These are phyloP conservation scores for Nothophytophthora sp. DNA, from an alignment of 352 stramenopile genomes.

Conservation along the genomic window DNA sequence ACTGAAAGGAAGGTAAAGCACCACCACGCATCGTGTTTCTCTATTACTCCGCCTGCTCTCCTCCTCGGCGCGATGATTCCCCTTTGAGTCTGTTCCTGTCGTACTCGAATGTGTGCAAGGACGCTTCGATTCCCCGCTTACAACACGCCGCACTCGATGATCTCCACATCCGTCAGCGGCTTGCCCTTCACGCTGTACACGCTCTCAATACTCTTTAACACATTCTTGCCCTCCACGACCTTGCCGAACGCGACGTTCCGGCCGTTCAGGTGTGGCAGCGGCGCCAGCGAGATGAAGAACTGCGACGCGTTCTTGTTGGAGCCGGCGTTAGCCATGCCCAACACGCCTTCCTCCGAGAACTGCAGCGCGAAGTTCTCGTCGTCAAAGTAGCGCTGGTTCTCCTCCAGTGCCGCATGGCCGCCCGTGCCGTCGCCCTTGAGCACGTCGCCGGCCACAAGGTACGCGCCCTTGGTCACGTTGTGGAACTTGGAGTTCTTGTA, in stretches of 20 bases:
- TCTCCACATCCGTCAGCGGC: constrained; percentile 78
- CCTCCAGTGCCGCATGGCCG: constrained; percentile 70
- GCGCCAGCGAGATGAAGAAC: constrained; percentile 98
- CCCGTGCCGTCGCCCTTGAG: constrained; percentile 74
- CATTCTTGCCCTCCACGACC: constrained; percentile 79
- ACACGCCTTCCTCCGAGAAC: constrained; percentile 81
- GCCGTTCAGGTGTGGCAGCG: constrained; percentile 84
- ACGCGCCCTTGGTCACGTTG: constrained; percentile 84
- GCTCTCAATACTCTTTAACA: constrained; percentile 82
- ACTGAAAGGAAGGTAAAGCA: constrained; percentile 21
- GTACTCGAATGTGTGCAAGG: constrained; percentile 7
- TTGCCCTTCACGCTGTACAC: constrained; percentile 87
- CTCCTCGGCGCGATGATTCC: constrained; percentile 9
- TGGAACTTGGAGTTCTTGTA: constrained; percentile 87
- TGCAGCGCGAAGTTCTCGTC: constrained; percentile 89
- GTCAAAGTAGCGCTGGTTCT: constrained; percentile 76
- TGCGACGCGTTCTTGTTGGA: constrained; percentile 99
- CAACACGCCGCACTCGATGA: constrained; percentile 80
- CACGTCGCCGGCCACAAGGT: constrained; percentile 77
- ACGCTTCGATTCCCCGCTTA: constrained; percentile 27
- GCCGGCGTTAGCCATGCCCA: constrained; percentile 98
- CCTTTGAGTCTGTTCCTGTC: constrained; percentile 19
- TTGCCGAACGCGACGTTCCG: constrained; percentile 90
- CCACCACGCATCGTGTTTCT: constrained; percentile 25
- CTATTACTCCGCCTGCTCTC: constrained; percentile 33